A percentile compares a stretch with the other conserved stretches of the same genome.
Conservation (phyloP, 768 basidiomycete species). For the Paxillus involutus region DNA sequence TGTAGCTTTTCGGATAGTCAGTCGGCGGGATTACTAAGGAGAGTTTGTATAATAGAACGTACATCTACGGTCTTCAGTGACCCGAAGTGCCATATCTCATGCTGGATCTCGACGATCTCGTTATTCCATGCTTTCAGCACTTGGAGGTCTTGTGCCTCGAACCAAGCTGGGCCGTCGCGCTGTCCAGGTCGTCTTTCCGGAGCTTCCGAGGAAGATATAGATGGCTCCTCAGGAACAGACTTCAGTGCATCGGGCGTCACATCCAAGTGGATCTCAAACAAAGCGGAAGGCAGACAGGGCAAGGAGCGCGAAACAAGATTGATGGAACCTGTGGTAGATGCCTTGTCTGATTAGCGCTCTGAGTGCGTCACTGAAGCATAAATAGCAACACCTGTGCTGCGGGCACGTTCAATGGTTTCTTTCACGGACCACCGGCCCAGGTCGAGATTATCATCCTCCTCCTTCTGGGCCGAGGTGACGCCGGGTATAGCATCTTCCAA, state of each 20-base stretch:
- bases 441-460: constrained; percentile 48
- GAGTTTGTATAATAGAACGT: constrained; percentile 28
- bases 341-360: constrained; percentile 47
- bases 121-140: constrained; percentile 80
- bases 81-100: constrained; percentile 82
- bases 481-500: constrained; percentile 51
- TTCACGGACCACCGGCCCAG: constrained; percentile 63
- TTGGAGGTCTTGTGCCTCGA: constrained; percentile 76
- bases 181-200: constrained; percentile 41
- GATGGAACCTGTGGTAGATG: constrained; percentile 55
- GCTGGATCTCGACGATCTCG: constrained; percentile 75
- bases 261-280: constrained; percentile 80
- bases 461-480: constrained; percentile 25
- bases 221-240: constrained; percentile 62
- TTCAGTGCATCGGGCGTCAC: constrained; percentile 70
- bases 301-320: constrained; percentile 76
- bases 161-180: constrained; percentile 63
- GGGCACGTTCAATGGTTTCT: constrained; percentile 76
- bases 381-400: constrained; percentile 66
- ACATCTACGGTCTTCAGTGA: constrained; percentile 81
- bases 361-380: constrained; percentile 31
- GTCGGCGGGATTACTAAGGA: not conserved
- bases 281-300: constrained; percentile 69
- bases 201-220: constrained; percentile 38
- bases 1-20: constrained; percentile 52